phyloP scores from a whole-genome alignment of 495 filamentous ascomycete species.

The Neohortaea acidophila region DNA sequence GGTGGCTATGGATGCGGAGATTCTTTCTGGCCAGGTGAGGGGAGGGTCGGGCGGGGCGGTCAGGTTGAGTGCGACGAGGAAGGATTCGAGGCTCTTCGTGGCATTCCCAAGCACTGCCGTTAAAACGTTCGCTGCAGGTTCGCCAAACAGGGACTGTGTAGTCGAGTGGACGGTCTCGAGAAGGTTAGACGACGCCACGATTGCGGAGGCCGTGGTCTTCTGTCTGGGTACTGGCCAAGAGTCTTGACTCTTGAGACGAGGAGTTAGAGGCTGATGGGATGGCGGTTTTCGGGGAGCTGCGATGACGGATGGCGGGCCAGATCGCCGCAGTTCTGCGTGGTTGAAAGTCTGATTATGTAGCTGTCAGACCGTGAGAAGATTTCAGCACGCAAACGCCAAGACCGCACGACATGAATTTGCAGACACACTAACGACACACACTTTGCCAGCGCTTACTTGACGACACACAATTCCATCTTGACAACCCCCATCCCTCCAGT shows the following conservation, averaged over 20 bases:
- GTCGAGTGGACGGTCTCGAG: conserved; percentile 2
- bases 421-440: no score
- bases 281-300: no score
- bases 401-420: no score
- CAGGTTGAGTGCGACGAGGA: conserved; percentile 2
- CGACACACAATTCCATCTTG: neutral
- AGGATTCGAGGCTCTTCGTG: neutral
- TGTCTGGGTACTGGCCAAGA: no score
- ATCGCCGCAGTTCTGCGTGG: no score
- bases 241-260: no score
- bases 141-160: neutral
- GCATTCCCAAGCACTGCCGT: neutral
- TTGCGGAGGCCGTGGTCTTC: no score
- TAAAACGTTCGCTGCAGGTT: neutral
- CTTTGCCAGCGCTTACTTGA: neutral
- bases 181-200: conserved; percentile 10
- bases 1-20: neutral
- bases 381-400: no score
- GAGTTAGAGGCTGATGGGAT: no score
- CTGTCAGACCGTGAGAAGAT: no score
- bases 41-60: neutral
- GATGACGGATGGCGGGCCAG: no score
- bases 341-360: no score
- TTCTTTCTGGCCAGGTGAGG: neutral
- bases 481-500: neutral